Evolutionary conservation across 495 filamentous ascomycete species (phyloP).

Genomic region (Cercophora sp.): DNA sequence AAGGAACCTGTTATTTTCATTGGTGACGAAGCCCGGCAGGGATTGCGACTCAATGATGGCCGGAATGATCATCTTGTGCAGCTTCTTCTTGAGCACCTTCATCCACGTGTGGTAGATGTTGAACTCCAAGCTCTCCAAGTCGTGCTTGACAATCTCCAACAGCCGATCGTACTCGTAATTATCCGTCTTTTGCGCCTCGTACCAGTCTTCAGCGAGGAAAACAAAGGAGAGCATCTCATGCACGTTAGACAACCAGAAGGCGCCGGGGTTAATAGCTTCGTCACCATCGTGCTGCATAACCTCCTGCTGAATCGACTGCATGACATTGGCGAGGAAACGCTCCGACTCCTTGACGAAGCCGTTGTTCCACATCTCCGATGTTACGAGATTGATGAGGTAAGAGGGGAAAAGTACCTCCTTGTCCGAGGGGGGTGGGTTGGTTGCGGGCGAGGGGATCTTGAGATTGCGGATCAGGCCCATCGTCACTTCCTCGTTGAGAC

Average conservation of each 20-base stretch:
- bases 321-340: conserved; percentile 96
- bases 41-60: conserved; percentile 99
- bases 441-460: conserved; percentile 83
- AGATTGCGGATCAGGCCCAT: conserved; percentile 94
- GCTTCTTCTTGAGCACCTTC: conserved; percentile 98
- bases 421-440: conserved; percentile 82
- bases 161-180: conserved; percentile 98
- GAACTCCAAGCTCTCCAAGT: conserved; percentile 97
- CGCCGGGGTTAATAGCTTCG: conserved; percentile 93
- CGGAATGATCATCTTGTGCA: conserved; percentile 99
- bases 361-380: conserved; percentile 99
- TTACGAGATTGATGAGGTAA: conserved; percentile 98
- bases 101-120: conserved; percentile 99
- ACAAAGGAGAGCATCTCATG: conserved; percentile 99
- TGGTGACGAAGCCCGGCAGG: conserved; percentile 95
- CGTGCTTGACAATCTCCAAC: conserved; percentile 97
- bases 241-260: conserved; percentile 99
- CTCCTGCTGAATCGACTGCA: conserved; percentile 98
- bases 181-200: conserved; percentile 97
- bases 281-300: conserved; percentile 99
- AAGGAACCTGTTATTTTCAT: conserved; percentile 95
- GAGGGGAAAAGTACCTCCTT: conserved; percentile 99
- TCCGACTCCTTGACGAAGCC: conserved; percentile 99
- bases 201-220: conserved; percentile 99
- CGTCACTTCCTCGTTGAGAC: conserved; percentile 91